These are phyloP conservation scores for Solanum neorickii DNA, from an alignment of 257 asterid genomes.

Conservation along the genomic window DNA sequence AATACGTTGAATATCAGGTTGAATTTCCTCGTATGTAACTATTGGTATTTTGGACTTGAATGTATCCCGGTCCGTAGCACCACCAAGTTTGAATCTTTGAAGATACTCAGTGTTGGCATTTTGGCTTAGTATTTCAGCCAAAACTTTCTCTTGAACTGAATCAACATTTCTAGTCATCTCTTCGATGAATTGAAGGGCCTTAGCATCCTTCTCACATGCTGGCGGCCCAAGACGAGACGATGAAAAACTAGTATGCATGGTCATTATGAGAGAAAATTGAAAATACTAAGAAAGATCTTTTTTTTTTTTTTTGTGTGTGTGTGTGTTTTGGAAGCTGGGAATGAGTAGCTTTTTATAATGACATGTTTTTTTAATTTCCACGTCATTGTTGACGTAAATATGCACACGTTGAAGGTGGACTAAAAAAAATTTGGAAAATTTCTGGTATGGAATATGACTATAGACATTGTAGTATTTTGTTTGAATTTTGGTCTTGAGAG, in stretches of 20 bases:
- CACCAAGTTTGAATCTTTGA: slow-evolving; percentile 26
- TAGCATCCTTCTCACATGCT: slow-evolving; percentile 41
- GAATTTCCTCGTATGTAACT: slow-evolving; percentile 59
- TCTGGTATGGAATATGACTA: not conserved
- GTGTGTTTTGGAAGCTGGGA: not conserved
- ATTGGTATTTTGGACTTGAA: slow-evolving; percentile 62
- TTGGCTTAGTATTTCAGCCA: slow-evolving; percentile 40
- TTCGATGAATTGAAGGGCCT: slow-evolving; percentile 54
- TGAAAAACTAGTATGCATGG: slow-evolving; percentile 18
- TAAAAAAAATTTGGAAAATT: not conserved
- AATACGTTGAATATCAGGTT: slow-evolving; percentile 54
- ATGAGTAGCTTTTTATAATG: slow-evolving; percentile 4
- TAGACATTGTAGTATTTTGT: slow-evolving; percentile 1
- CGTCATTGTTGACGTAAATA: slow-evolving; percentile 1
- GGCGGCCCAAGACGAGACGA: slow-evolving; percentile 17
- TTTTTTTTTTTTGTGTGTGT: too few species aligned
- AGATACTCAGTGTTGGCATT: slow-evolving; percentile 62
- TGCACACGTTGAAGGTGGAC: not conserved
- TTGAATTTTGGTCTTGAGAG: not conserved
- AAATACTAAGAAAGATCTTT: not conserved
- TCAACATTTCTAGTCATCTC: slow-evolving; percentile 42
- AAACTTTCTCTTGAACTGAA: slow-evolving; percentile 40
- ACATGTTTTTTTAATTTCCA: not conserved
- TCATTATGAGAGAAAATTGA: slow-evolving; percentile 12
- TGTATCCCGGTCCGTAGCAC: slow-evolving; percentile 43